phyloP scores from a whole-genome alignment of 768 basidiomycete genomes.

The Phylloporus rhodoxanthus region DNA sequence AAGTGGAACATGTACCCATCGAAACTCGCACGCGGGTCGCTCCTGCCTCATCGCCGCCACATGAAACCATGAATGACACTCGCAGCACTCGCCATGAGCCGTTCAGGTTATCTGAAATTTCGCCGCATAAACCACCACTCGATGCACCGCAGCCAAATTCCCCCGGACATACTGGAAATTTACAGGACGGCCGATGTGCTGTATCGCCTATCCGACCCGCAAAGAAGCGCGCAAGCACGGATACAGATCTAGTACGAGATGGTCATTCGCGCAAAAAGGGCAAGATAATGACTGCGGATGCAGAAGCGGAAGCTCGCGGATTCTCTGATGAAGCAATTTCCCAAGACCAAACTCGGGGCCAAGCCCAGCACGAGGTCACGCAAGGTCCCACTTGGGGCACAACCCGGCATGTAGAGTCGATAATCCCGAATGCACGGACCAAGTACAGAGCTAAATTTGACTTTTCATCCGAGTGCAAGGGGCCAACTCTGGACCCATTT shows the following conservation, averaged over 20 bases:
- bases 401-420: slow-evolving; percentile 4
- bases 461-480: slow-evolving; percentile 7
- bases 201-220: slow-evolving; percentile 39
- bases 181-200: slow-evolving; percentile 20
- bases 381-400: slow-evolving; percentile 4
- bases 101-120: slow-evolving; percentile 48
- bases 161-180: slow-evolving; percentile 8
- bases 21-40: slow-evolving; percentile 7
- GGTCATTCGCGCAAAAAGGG: slow-evolving; percentile 28
- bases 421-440: slow-evolving; percentile 25
- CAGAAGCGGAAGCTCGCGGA: slow-evolving; percentile 9
- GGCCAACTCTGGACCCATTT: slow-evolving; percentile 14
- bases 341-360: background rate
- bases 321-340: slow-evolving; percentile 14
- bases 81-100: slow-evolving; percentile 9
- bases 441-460: slow-evolving; percentile 25
- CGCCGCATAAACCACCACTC: slow-evolving; percentile 33
- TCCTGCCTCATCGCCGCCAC: background rate
- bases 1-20: slow-evolving; percentile 1
- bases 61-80: background rate
- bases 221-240: slow-evolving; percentile 43
- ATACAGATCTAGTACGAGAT: slow-evolving; percentile 18
- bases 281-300: slow-evolving; percentile 17
- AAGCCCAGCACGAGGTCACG: background rate
- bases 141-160: slow-evolving; percentile 1